These are phyloP conservation scores for Apiotrichum porosum DNA, from an alignment of 1,284 basidiomycete genomes.

Conservation along the genomic window DNA sequence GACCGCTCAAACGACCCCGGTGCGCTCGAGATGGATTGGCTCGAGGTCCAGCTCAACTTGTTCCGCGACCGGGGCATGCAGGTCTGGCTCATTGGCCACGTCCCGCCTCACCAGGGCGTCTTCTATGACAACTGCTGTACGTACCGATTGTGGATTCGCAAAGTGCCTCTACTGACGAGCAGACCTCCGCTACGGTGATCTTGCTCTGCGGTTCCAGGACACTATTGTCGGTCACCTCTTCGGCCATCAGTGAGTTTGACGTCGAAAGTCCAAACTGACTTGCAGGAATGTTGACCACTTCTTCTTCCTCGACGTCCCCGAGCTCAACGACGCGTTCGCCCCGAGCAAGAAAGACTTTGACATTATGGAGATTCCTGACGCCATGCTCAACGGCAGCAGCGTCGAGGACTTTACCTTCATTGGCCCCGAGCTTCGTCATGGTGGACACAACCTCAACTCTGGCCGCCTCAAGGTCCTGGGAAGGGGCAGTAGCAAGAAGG, in stretches of 20 bases:
- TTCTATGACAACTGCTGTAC: constrained; percentile 73
- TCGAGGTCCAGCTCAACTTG: constrained; percentile 73
- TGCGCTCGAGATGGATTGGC: constrained; percentile 81
- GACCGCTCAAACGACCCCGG: constrained; percentile 64
- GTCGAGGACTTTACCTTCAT: constrained; percentile 12
- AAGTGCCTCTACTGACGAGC: constrained; percentile 14
- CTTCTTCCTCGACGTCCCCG: constrained; percentile 48
- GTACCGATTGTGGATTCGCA: constrained; percentile 12
- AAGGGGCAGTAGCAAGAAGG: constrained; percentile 26
- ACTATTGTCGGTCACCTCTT: constrained; percentile 85
- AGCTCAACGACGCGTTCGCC: constrained; percentile 29
- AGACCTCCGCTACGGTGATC: constrained; percentile 77
- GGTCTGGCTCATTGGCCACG: constrained; percentile 56
- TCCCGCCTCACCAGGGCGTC: constrained; percentile 65
- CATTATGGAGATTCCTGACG: neutral
- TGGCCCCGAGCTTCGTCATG: constrained; percentile 27
- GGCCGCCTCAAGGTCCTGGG: constrained; percentile 27
- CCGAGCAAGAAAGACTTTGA: neutral
- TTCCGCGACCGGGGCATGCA: constrained; percentile 74
- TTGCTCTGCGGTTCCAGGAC: constrained; percentile 79
- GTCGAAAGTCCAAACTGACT: constrained; percentile 8
- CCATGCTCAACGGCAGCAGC: neutral
- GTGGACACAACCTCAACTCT: constrained; percentile 21
- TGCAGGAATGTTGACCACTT: constrained; percentile 50
- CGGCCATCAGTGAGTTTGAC: constrained; percentile 57